Conservation (phyloP, 1,284 basidiomycete species). For the Phellinidium pouzarii region DNA sequence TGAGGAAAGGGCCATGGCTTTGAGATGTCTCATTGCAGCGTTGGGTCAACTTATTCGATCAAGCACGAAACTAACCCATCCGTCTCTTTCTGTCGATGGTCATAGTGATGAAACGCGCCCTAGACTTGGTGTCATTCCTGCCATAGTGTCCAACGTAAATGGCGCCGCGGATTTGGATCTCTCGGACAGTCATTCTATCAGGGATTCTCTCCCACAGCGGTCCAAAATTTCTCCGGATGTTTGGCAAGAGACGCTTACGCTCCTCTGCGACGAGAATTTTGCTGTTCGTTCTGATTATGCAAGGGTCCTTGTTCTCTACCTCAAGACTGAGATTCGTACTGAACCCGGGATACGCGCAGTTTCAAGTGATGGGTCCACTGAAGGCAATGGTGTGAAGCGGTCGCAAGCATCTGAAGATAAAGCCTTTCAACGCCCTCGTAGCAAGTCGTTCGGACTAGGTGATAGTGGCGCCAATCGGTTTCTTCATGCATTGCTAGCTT, state of each 20-base stretch:
- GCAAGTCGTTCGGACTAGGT: slow-evolving; percentile 49
- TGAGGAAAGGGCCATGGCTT: slow-evolving; percentile 55
- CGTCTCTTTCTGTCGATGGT: not conserved
- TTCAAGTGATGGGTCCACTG: not conserved
- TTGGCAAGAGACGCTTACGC: slow-evolving; percentile 83
- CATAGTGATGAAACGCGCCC: not conserved
- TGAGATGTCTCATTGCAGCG: slow-evolving; percentile 69
- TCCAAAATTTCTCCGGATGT: slow-evolving; percentile 74
- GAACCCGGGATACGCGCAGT: slow-evolving; percentile 13
- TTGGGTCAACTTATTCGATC: slow-evolving; percentile 57
- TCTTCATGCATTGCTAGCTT: slow-evolving; percentile 72
- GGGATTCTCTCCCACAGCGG: slow-evolving; percentile 42
- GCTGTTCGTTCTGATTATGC: slow-evolving; percentile 73
- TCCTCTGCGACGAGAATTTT: slow-evolving; percentile 73
- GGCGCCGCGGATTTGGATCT: slow-evolving; percentile 1
- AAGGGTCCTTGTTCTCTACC: slow-evolving; percentile 64
- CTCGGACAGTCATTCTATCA: slow-evolving; percentile 18
- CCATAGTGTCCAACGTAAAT: not conserved
- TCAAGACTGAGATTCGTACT: slow-evolving; percentile 64
- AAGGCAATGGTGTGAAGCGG: slow-evolving; percentile 43
- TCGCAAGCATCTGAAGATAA: slow-evolving; percentile 23
- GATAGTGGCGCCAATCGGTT: slow-evolving; percentile 57
- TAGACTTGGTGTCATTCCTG: not conserved
- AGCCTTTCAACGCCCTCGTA: slow-evolving; percentile 39
- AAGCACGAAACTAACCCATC: slow-evolving; percentile 10